A percentile compares a stretch with the other conserved stretches of the same genome.
phyloP scores from a whole-genome alignment of 1,284 basidiomycete genomes.

The Omphalotus olearius region DNA sequence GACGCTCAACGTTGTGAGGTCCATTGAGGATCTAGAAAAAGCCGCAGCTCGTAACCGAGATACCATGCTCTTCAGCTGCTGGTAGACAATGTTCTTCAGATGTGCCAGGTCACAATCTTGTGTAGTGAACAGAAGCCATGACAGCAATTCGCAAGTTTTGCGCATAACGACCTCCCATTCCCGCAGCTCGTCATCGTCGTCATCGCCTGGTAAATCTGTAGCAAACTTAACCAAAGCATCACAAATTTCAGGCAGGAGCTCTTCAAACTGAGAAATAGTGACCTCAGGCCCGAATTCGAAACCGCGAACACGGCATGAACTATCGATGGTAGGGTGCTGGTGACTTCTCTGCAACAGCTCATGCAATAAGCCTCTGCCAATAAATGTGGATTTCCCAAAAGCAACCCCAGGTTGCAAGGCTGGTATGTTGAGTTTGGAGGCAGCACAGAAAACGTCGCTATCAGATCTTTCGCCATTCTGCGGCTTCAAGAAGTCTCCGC shows the following conservation, averaged over 20 bases:
- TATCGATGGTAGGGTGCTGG: constrained; percentile 18
- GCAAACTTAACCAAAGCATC: constrained; percentile 37
- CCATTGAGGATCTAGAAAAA: constrained; percentile 24
- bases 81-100: constrained; percentile 29
- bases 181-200: constrained; percentile 23
- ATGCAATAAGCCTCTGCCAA: constrained; percentile 52
- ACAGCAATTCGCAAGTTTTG: constrained; percentile 35
- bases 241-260: constrained; percentile 37
- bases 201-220: constrained; percentile 31
- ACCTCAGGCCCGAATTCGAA: constrained; percentile 39
- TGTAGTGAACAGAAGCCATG: constrained; percentile 34
- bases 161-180: constrained; percentile 38
- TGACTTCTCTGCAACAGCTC: constrained; percentile 34
- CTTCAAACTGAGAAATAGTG: constrained; percentile 31
- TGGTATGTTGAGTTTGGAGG: too few species aligned
- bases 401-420: constrained; percentile 34
- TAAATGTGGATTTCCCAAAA: constrained; percentile 46
- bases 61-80: constrained; percentile 37
- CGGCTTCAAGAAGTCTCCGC: not conserved
- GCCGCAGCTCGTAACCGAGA: constrained; percentile 32
- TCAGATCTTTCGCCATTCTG: too few species aligned
- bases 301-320: constrained; percentile 28
- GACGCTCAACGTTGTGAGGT: constrained; percentile 37
- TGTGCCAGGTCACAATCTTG: constrained; percentile 27
- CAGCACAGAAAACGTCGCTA: too few species aligned